These are phyloP conservation scores for Gossypium anomalum DNA, from an alignment of 345 rosid species.

Conservation along the genomic window DNA sequence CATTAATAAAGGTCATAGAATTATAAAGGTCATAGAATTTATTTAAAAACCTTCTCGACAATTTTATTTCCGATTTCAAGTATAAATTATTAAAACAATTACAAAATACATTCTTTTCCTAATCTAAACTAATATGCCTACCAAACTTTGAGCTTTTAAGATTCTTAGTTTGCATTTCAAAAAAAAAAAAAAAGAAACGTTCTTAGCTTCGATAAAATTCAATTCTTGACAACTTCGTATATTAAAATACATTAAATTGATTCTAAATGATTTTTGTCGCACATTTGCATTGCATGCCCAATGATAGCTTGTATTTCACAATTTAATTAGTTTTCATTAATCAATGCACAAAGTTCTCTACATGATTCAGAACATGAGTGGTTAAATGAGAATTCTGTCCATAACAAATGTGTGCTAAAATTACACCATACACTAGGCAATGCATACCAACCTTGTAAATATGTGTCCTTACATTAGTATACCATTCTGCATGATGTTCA, in stretches of 20 bases:
- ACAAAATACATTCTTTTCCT: no score
- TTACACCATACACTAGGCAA: constrained; percentile 50
- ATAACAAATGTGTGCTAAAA: constrained; percentile 43
- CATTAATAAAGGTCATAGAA: no score
- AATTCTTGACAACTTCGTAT: no score
- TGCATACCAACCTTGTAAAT: constrained; percentile 55
- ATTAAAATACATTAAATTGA: no score
- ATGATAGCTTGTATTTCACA: not conserved
- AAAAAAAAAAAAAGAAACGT: no score
- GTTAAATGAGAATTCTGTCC: constrained; percentile 26
- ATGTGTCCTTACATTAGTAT: constrained; percentile 19
- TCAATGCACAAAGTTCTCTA: constrained; percentile 2
- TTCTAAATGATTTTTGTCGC: not conserved
- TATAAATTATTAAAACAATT: no score
- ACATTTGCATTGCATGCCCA: not conserved
- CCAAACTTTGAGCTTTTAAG: not conserved
- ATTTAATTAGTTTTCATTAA: not conserved
- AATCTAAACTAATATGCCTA: not conserved
- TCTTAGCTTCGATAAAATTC: no score
- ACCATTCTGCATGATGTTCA: constrained; percentile 17
- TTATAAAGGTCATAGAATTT: no score
- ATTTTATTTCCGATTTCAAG: no score
- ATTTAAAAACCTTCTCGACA: no score
- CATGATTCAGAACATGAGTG: constrained; percentile 3
- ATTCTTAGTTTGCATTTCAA: no score